Percentiles rank a stretch among this genome's conserved stretches.
These are phyloP conservation scores for Spergularia bocconei DNA, from an alignment of 148 eudicot genomes.

Conservation along the genomic window DNA sequence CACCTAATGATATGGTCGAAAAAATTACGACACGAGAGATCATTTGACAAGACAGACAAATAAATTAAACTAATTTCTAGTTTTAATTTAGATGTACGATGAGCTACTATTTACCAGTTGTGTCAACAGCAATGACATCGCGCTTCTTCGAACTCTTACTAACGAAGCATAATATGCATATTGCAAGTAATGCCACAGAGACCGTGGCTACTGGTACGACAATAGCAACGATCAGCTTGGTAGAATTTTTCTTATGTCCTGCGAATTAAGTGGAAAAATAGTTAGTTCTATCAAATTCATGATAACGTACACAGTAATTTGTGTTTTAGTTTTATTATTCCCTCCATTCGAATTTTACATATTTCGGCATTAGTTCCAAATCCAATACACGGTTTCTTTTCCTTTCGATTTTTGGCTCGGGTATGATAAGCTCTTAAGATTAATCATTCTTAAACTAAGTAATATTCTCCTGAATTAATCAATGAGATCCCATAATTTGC, in stretches of 20 bases:
- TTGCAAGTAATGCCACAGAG: neutral
- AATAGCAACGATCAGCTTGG: slow-evolving; percentile 12
- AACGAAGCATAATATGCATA: neutral
- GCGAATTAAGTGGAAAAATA: neutral
- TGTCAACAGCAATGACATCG: neutral
- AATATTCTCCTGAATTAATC: too few relatives aligned
- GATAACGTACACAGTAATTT: neutral
- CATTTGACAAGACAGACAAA: neutral
- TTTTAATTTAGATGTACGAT: neutral
- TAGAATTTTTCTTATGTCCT: slow-evolving; percentile 10
- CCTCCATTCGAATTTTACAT: too few relatives aligned
- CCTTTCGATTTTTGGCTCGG: too few relatives aligned
- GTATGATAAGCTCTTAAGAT: too few relatives aligned
- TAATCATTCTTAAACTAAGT: too few relatives aligned
- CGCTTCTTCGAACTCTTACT: neutral
- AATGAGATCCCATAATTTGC: too few relatives aligned
- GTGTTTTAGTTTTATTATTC: neutral
- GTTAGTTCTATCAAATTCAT: neutral
- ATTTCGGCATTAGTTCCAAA: too few relatives aligned
- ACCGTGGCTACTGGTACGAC: neutral
- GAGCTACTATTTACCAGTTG: slow-evolving; percentile 1
- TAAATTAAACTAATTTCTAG: neutral
- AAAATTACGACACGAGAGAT: neutral
- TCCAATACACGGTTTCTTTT: too few relatives aligned
- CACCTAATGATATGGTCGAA: neutral